Conservation (phyloP, 352 stramenopile genomes). For the Globisporangium parvum region DNA sequence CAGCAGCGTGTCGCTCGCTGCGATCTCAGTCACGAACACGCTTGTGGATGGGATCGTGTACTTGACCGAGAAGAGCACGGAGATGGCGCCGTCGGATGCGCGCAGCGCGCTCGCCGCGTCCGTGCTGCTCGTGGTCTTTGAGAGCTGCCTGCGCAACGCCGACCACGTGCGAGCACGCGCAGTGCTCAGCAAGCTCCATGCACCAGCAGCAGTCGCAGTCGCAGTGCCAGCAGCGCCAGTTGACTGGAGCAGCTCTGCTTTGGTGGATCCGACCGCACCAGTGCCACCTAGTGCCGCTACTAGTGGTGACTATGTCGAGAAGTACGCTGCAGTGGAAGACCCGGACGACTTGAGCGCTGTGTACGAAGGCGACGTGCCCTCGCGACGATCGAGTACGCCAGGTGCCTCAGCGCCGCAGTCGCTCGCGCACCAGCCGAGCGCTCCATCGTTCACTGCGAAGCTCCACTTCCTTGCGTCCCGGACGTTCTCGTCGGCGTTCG, state of each 20-base stretch:
- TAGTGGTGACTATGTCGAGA: slow-evolving; percentile 26
- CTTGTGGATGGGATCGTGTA: slow-evolving; percentile 42
- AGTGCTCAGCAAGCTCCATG: slow-evolving; percentile 19
- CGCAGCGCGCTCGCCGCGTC: slow-evolving; percentile 33
- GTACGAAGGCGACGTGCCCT: slow-evolving; percentile 31
- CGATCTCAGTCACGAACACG: slow-evolving; percentile 26
- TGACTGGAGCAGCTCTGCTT: background rate
- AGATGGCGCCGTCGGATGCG: slow-evolving; percentile 19
- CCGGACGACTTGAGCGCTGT: slow-evolving; percentile 55
- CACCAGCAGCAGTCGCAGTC: background rate
- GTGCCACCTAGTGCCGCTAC: no score
- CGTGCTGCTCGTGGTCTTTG: slow-evolving; percentile 37
- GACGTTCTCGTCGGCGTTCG: slow-evolving; percentile 50
- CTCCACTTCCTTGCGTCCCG: slow-evolving; percentile 27
- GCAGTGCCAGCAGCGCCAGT: background rate
- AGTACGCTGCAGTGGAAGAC: slow-evolving; percentile 46
- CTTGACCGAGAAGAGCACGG: slow-evolving; percentile 25
- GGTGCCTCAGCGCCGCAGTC: background rate
- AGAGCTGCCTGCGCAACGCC: slow-evolving; percentile 21
- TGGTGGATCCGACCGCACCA: no score
- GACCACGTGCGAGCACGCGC: slow-evolving; percentile 13
- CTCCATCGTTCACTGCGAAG: slow-evolving; percentile 13
- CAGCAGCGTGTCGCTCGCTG: background rate
- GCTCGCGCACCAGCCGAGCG: background rate
- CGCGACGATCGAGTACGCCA: background rate